Evolutionary conservation across 306 rosid species (phyloP).

Genomic region (Fagus crenata): DNA sequence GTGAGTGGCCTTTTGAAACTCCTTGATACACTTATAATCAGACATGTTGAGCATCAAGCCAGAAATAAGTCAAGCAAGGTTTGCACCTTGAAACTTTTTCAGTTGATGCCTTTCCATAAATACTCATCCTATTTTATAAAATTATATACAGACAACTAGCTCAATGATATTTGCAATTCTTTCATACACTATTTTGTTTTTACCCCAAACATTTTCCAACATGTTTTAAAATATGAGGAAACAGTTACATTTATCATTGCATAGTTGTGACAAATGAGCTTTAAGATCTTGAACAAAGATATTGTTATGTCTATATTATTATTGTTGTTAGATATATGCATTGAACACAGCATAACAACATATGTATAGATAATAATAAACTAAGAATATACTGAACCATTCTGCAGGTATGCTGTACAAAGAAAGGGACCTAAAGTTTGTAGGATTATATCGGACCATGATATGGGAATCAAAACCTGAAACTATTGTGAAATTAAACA

Average conservation of each 20-base stretch:
- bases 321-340: not conserved
- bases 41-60: not conserved
- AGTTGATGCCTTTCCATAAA: not conserved
- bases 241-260: not conserved
- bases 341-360: not conserved
- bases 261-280: not conserved
- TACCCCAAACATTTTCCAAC: not conserved
- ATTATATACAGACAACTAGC: not conserved
- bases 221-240: not conserved
- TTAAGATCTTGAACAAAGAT: not conserved
- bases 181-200: not conserved
- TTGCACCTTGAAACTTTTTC: conserved; percentile 1
- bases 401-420: not conserved
- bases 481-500: not conserved
- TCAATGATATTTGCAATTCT: not conserved
- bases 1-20: not conserved
- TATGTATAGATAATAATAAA: not conserved
- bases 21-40: not conserved
- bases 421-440: not conserved
- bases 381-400: not conserved
- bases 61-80: not conserved
- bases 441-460: not conserved
- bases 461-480: not conserved
- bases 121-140: not conserved
- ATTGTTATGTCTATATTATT: not conserved